These are phyloP conservation scores for Neurospora discreta DNA, from an alignment of 495 filamentous ascomycete species.

Conservation along the genomic window DNA sequence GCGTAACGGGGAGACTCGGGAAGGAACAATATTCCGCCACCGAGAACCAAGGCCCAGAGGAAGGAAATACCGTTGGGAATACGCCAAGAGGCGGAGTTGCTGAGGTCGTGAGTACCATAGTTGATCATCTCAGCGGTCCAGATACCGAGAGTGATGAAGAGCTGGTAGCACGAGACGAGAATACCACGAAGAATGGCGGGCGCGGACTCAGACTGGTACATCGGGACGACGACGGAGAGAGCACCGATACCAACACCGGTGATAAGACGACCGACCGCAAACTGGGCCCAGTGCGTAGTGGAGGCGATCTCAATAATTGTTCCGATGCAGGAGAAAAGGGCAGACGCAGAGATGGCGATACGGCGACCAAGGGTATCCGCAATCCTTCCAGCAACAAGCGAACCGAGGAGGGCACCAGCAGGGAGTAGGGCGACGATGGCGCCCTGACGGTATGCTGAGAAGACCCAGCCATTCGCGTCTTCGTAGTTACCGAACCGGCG, in stretches of 20 bases:
- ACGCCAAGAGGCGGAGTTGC: conserved; percentile 54
- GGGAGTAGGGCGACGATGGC: conserved; percentile 47
- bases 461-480: conserved; percentile 9
- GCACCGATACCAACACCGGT: conserved; percentile 61
- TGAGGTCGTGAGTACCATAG: conserved; percentile 51
- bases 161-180: conserved; percentile 64
- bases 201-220: conserved; percentile 63
- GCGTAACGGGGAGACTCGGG: conserved; percentile 63
- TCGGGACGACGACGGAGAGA: conserved; percentile 58
- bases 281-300: conserved; percentile 36
- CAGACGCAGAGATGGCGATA: conserved; percentile 42
- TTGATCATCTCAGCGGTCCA: conserved; percentile 75
- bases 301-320: conserved; percentile 57
- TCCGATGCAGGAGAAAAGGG: conserved; percentile 54
- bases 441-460: conserved; percentile 40
- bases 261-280: conserved; percentile 44
- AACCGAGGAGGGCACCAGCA: conserved; percentile 59
- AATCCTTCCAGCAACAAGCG: conserved; percentile 50
- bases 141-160: conserved; percentile 81
- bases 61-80: conserved; percentile 75
- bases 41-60: conserved; percentile 64
- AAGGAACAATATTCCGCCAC: conserved; percentile 55
- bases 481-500: conserved; percentile 35
- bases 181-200: conserved; percentile 56
- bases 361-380: conserved; percentile 36